Evolutionary conservation across 352 stramenopile species (phyloP), one percentile per base, ranked within the genome.

Genomic region (Globisporangium sylvaticum): DNA sequence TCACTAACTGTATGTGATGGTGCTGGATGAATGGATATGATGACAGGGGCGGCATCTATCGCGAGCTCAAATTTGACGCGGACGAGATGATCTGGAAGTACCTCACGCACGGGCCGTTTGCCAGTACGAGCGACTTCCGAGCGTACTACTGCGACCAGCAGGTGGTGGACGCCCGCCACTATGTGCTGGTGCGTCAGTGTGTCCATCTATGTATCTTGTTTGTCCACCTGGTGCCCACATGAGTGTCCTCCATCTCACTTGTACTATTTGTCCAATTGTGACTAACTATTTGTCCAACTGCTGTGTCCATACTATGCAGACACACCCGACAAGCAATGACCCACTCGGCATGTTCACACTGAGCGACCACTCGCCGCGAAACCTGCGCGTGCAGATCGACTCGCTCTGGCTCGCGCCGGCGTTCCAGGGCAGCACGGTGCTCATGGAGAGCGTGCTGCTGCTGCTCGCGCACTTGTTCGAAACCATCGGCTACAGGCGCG

Each of bases 71-170:
- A 27, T 96, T 80, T 59, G 80, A 94, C 67, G 80, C 81, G 0
- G 82, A 95, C 61, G 84, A 94, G 39, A 79, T 92, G 74, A 80
- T 96, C 53, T 96, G 88, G 88, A 73, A 69, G 3, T 80, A 94
- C 71, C 68, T 96, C 60, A 64, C 81, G 22, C 60, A 84, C 65
- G 85, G 88, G 4, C 86, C 87, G 0, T 95, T 92, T 55, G 55
- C 46, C 6, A 76, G 68, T 1, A n/a, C 68, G 3, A 54, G 62
- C 2, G 77, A 74, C 1, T 84, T 94, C 63, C 57, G 70, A 44
- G 44, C 50, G 34, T 34, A 58, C 3, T 77, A 87, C n/a, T 87
- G 79, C 62, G 62, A 56, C 32, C 73, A 70, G 18, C 66, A 78
- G 20, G 14, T 72, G 54, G 39, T 61, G 12, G 78, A 82, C 44